Percentiles rank a stretch among this genome's conserved stretches.
Evolutionary conservation across 495 filamentous ascomycete genomes (phyloP).

Genomic region (Ascodesmis nigricans): DNA sequence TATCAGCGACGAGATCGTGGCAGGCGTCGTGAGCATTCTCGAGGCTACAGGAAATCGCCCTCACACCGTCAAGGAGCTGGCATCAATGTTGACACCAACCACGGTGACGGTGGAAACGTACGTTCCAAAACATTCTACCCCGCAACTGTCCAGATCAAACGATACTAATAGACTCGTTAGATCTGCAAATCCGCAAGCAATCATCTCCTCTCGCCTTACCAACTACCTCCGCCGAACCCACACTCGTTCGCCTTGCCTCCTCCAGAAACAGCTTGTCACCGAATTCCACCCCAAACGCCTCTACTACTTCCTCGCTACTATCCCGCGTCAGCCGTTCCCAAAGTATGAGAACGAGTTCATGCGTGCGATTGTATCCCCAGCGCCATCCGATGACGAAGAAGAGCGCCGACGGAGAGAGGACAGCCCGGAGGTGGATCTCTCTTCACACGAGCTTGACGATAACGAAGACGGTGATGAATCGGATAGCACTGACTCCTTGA

Average conservation of each 20-base stretch:
- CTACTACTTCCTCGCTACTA: constrained; percentile 84
- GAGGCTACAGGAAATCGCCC: constrained; percentile 84
- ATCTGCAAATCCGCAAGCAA: constrained; percentile 83
- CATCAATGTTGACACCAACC: constrained; percentile 48
- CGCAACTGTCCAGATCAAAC: neutral
- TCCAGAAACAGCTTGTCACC: constrained; percentile 78
- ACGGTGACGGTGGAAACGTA: constrained; percentile 83
- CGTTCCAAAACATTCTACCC: constrained; percentile 28
- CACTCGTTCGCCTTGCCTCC: constrained; percentile 50
- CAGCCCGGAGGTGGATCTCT: constrained; percentile 83
- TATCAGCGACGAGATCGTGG: constrained; percentile 87
- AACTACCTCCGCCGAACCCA: constrained; percentile 56
- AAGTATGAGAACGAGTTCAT: constrained; percentile 37
- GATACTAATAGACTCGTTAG: too few relatives aligned
- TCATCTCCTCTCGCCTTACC: constrained; percentile 78
- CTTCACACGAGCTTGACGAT: constrained; percentile 66
- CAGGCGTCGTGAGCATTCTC: constrained; percentile 73
- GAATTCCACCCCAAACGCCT: constrained; percentile 82
- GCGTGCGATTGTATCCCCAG: constrained; percentile 51
- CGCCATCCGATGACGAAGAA: constrained; percentile 58
- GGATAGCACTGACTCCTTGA: constrained; percentile 6
- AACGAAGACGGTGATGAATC: constrained; percentile 32
- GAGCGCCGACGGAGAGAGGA: constrained; percentile 53
- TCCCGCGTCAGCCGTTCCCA: constrained; percentile 60
- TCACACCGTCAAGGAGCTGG: constrained; percentile 85